Evolutionary conservation across 2,329 filamentous ascomycete genomes (phyloP).

Genomic region (Tothia fuscella): DNA sequence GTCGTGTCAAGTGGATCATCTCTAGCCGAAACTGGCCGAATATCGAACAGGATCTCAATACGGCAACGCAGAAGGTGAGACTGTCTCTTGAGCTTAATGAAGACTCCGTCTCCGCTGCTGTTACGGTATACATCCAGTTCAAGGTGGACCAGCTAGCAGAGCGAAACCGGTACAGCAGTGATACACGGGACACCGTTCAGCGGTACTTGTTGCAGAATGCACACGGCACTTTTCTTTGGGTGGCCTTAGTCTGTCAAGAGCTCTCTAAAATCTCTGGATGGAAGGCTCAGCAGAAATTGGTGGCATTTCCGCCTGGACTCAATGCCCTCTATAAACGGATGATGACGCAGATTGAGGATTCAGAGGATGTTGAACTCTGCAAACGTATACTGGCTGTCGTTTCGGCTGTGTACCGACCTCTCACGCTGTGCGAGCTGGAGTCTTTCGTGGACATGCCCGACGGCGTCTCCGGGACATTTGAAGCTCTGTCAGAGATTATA

Average conservation of each 20-base stretch:
- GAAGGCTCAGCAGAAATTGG: constrained; percentile 13
- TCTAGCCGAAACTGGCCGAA: constrained; percentile 32
- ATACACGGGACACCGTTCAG: constrained; percentile 13
- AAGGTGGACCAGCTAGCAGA: constrained; percentile 23
- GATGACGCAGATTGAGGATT: constrained; percentile 22
- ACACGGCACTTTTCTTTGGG: constrained; percentile 33
- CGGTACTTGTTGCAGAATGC: constrained; percentile 22
- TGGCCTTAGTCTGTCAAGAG: constrained; percentile 27
- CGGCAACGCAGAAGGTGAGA: constrained; percentile 14
- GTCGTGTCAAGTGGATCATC: constrained; percentile 24
- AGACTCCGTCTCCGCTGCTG: constrained; percentile 22
- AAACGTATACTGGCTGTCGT: constrained; percentile 23
- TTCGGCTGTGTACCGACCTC: constrained; percentile 24
- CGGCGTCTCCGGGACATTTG: constrained; percentile 10
- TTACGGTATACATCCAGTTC: constrained; percentile 25
- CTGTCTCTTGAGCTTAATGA: constrained; percentile 26
- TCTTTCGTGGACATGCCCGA: constrained; percentile 15
- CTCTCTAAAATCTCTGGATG: constrained; percentile 16
- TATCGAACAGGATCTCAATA: constrained; percentile 25
- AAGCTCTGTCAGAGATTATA: constrained; percentile 20
- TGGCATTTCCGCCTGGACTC: constrained; percentile 24
- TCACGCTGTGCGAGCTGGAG: constrained; percentile 25
- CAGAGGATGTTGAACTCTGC: constrained; percentile 21
- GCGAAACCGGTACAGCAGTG: constrained; percentile 17
- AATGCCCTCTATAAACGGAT: constrained; percentile 28